phyloP scores from a whole-genome alignment of 169 alveolate species.

The Plasmodium coatneyi region DNA sequence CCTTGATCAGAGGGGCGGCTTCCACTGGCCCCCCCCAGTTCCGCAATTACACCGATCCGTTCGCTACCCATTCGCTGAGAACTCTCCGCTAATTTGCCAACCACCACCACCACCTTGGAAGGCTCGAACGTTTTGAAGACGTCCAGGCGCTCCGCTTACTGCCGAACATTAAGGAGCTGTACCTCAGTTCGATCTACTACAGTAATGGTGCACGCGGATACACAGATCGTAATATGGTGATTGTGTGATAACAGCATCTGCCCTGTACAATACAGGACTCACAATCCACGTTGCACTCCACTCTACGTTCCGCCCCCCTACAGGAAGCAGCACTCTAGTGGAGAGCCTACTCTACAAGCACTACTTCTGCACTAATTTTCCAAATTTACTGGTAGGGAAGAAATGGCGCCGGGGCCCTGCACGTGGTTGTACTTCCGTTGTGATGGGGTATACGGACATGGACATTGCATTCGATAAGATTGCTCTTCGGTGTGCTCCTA shows the following conservation, averaged over 20 bases:
- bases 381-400: slow-evolving; percentile 41
- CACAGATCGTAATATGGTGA: background rate
- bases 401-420: background rate
- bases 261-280: background rate
- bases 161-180: slow-evolving; percentile 30
- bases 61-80: background rate
- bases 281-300: background rate
- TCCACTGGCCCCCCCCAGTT: no score
- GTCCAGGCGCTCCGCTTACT: slow-evolving; percentile 24
- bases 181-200: slow-evolving; percentile 60
- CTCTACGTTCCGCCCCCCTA: background rate
- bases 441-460: background rate
- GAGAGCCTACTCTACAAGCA: slow-evolving; percentile 27
- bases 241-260: background rate
- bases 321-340: slow-evolving; percentile 22
- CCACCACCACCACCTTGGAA: background rate
- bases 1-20: background rate
- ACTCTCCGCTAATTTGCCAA: no score
- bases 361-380: slow-evolving; percentile 44
- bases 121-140: slow-evolving; percentile 64
- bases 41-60: background rate
- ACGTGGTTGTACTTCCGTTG: background rate
- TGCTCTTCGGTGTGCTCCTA: background rate
- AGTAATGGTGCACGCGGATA: slow-evolving; percentile 19
- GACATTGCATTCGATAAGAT: background rate